Conservation (phyloP, 2,329 filamentous ascomycete species). For the Fusarium sp. region DNA sequence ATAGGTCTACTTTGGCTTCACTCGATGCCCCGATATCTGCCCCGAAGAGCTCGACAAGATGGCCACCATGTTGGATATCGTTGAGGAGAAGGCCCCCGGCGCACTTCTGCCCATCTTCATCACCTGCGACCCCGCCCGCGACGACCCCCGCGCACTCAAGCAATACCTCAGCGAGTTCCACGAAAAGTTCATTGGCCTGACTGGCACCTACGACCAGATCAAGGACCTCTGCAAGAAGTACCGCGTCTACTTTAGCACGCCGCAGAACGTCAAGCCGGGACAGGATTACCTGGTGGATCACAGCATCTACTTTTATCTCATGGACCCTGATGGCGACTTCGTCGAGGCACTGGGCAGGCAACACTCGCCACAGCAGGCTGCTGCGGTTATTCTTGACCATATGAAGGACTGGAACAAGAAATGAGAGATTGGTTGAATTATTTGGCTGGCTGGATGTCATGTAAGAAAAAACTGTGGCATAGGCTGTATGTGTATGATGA, state of each 20-base stretch:
- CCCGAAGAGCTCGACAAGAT: slow-evolving; percentile 99
- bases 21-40: slow-evolving; percentile 98
- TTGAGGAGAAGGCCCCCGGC: slow-evolving; percentile 63
- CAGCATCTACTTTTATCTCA: slow-evolving; percentile 99
- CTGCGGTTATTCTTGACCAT: slow-evolving; percentile 85
- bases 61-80: slow-evolving; percentile 89
- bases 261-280: slow-evolving; percentile 85
- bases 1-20: slow-evolving; percentile 97
- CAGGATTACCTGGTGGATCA: slow-evolving; percentile 98
- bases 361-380: slow-evolving; percentile 88
- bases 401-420: slow-evolving; percentile 70
- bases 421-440: slow-evolving; percentile 5
- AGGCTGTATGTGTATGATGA: slow-evolving; percentile 31
- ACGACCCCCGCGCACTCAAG: slow-evolving; percentile 86
- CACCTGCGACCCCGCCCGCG: slow-evolving; percentile 92
- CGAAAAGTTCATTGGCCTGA: slow-evolving; percentile 84
- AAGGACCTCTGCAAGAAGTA: slow-evolving; percentile 96
- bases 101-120: slow-evolving; percentile 85
- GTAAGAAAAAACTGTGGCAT: slow-evolving; percentile 19
- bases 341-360: slow-evolving; percentile 96
- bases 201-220: slow-evolving; percentile 92
- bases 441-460: not conserved
- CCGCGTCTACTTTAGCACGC: slow-evolving; percentile 96
- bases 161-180: slow-evolving; percentile 93
- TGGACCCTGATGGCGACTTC: slow-evolving; percentile 98